Evolutionary conservation across 805 yeast species (phyloP).

Genomic region (Starmera pachycereana): DNA sequence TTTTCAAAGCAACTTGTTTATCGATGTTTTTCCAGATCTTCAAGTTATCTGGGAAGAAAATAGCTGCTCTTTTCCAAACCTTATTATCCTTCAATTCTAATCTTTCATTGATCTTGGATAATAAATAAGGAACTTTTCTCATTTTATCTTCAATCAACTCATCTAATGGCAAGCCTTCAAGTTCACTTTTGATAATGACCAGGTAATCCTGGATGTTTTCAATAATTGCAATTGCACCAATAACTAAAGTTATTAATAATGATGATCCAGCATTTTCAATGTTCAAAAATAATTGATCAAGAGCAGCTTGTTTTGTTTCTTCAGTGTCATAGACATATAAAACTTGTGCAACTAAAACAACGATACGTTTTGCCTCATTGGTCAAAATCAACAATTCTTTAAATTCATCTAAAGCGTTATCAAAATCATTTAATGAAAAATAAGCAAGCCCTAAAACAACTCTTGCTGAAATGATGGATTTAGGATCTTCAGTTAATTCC

Average conservation of each 20-base stretch:
- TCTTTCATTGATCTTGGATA: slow-evolving; percentile 39
- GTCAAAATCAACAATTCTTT: slow-evolving; percentile 47
- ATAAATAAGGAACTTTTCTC: slow-evolving; percentile 47
- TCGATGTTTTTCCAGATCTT: slow-evolving; percentile 62
- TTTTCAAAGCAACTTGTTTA: slow-evolving; percentile 41
- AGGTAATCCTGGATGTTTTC: slow-evolving; percentile 50
- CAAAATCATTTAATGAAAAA: slow-evolving; percentile 56
- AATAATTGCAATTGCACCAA: slow-evolving; percentile 71
- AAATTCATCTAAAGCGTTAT: slow-evolving; percentile 57
- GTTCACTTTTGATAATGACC: slow-evolving; percentile 57
- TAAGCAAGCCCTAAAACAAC: slow-evolving; percentile 63
- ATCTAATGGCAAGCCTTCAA: slow-evolving; percentile 37
- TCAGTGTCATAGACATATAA: slow-evolving; percentile 64
- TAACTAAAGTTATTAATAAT: slow-evolving; percentile 52
- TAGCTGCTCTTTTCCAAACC: slow-evolving; percentile 60
- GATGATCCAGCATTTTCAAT: slow-evolving; percentile 59
- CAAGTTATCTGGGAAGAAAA: slow-evolving; percentile 63
- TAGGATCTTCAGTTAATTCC: slow-evolving; percentile 31
- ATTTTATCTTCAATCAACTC: slow-evolving; percentile 40
- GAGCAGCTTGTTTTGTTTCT: slow-evolving; percentile 75
- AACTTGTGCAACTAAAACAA: slow-evolving; percentile 67
- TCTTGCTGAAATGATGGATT: slow-evolving; percentile 41
- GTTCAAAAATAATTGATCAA: slow-evolving; percentile 67
- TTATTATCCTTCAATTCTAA: slow-evolving; percentile 18
- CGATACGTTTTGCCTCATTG: slow-evolving; percentile 53